A percentile compares a stretch with the other conserved stretches of the same genome.
Evolutionary conservation across 169 alveolate species (phyloP).

Genomic region (Plasmodium ovale): DNA sequence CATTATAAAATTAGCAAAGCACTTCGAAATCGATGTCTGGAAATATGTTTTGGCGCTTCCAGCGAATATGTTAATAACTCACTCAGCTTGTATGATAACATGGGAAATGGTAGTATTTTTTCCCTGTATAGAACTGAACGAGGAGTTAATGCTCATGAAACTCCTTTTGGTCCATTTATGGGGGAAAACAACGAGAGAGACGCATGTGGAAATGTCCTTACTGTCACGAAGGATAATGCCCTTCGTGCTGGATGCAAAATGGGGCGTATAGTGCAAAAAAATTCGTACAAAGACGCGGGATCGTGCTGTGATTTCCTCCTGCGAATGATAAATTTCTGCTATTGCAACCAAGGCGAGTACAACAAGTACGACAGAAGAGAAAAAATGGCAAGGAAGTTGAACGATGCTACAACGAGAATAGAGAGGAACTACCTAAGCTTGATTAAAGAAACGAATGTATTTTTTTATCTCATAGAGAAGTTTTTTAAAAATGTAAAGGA

Average conservation of each 20-base stretch:
- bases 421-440: constrained; percentile 5
- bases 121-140: no score
- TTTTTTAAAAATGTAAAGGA: constrained; percentile 42
- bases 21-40: constrained; percentile 93
- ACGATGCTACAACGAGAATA: background rate
- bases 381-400: background rate
- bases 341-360: background rate
- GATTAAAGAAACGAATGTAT: constrained; percentile 34
- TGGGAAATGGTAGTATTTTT: background rate
- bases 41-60: constrained; percentile 79
- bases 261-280: background rate
- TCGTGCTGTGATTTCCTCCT: background rate
- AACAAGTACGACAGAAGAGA: background rate
- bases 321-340: constrained; percentile 4
- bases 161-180: no score
- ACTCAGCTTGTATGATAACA: background rate
- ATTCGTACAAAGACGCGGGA: background rate
- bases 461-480: constrained; percentile 20
- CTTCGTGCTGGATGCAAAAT: background rate
- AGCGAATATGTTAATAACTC: constrained; percentile 31
- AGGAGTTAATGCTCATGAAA: no score
- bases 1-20: constrained; percentile 89
- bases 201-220: background rate
- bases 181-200: background rate
- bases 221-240: background rate